phyloP scores from a whole-genome alignment of 2,329 filamentous ascomycete species.

The Microdochium bolleyi region DNA sequence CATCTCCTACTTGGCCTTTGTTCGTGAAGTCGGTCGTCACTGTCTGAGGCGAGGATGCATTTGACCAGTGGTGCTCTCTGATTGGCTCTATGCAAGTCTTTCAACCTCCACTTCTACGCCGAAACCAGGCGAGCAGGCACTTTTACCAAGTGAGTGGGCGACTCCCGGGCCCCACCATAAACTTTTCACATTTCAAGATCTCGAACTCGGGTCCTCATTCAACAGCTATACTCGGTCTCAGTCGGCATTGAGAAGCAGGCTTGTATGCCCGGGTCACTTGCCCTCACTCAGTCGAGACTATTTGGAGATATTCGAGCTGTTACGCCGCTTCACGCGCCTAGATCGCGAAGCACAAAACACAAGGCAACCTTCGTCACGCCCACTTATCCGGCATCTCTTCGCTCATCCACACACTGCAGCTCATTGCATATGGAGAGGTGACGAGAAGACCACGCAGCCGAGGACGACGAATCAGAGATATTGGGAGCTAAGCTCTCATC shows the following conservation, averaged over 20 bases:
- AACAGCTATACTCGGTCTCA: background rate
- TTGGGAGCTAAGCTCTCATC: background rate
- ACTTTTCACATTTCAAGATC: constrained; percentile 11
- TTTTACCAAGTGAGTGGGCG: background rate
- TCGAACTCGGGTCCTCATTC: constrained; percentile 1
- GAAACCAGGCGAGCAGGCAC: background rate
- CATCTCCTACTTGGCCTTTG: too few species aligned
- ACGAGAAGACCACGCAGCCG: background rate
- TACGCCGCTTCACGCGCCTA: background rate
- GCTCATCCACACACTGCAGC: background rate
- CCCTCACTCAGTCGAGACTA: background rate
- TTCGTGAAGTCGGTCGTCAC: background rate
- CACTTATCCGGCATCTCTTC: background rate
- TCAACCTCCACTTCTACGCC: background rate
- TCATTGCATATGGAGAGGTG: background rate
- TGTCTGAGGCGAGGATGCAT: background rate
- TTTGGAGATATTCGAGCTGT: background rate
- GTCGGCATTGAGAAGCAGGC: too few species aligned
- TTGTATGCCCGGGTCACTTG: too few species aligned
- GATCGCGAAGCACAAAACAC: too few species aligned
- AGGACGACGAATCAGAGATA: background rate
- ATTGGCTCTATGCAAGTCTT: background rate
- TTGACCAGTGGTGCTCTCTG: background rate
- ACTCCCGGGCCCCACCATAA: constrained; percentile 16
- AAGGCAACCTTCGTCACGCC: too few species aligned